Conservation (phyloP, 2,329 filamentous ascomycete species). For the Plenodomus biglobosus region DNA sequence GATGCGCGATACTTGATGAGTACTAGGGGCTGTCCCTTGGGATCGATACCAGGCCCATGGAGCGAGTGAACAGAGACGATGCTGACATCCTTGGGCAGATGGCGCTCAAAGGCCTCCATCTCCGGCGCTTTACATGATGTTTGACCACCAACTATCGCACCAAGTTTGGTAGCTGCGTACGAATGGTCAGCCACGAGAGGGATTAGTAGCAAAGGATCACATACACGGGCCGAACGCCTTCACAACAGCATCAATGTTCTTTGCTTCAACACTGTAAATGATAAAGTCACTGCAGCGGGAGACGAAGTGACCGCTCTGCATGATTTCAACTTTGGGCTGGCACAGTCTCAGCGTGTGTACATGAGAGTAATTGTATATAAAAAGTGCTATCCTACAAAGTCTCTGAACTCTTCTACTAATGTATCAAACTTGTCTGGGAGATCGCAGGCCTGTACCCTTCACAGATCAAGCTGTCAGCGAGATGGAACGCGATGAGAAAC, state of each 20-base stretch:
- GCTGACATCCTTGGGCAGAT: slow-evolving; percentile 84
- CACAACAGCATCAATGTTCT: slow-evolving; percentile 84
- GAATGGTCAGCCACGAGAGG: slow-evolving; percentile 10
- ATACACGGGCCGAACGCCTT: slow-evolving; percentile 90
- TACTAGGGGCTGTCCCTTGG: slow-evolving; percentile 86
- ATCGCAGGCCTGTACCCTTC: slow-evolving; percentile 93
- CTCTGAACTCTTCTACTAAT: slow-evolving; percentile 77
- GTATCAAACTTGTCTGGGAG: slow-evolving; percentile 82
- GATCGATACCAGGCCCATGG: slow-evolving; percentile 87
- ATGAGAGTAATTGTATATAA: slow-evolving; percentile 42
- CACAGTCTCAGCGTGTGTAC: slow-evolving; percentile 48
- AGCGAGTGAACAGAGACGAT: slow-evolving; percentile 97
- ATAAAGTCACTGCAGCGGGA: slow-evolving; percentile 97
- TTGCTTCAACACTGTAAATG: slow-evolving; percentile 97
- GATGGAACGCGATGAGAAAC: neutral
- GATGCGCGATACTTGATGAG: slow-evolving; percentile 91
- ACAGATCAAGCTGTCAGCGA: slow-evolving; percentile 30
- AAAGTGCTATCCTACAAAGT: slow-evolving; percentile 70
- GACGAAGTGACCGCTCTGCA: slow-evolving; percentile 92
- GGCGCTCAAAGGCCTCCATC: slow-evolving; percentile 86
- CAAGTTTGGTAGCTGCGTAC: slow-evolving; percentile 79
- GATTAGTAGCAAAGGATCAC: slow-evolving; percentile 35
- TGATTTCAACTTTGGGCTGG: slow-evolving; percentile 80
- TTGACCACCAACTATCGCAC: slow-evolving; percentile 94
- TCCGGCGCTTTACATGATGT: slow-evolving; percentile 98